phyloP scores from a whole-genome alignment of 2,329 filamentous ascomycete species.

The Alternaria triticimaculans region DNA sequence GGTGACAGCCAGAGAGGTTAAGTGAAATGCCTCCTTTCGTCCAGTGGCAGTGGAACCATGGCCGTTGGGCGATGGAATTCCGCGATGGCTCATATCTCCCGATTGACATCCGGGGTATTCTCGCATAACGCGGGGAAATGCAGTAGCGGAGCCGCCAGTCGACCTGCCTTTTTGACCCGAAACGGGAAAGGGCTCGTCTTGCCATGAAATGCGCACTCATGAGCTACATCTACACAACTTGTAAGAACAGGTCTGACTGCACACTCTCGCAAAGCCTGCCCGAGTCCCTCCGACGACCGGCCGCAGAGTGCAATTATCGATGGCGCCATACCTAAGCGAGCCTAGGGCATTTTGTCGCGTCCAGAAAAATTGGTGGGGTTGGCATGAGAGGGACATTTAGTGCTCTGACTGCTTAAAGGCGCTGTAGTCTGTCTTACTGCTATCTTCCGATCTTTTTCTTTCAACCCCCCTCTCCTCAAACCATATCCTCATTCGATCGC shows the following conservation, averaged over 20 bases:
- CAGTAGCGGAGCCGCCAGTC: slow-evolving; percentile 2
- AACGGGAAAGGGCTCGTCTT: slow-evolving; percentile 1
- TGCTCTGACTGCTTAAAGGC: slow-evolving; percentile 15
- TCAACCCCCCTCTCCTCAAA: not conserved
- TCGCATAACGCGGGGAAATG: slow-evolving; percentile 19
- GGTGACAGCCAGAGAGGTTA: not conserved
- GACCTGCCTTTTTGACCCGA: slow-evolving; percentile 2
- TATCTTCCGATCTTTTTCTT: slow-evolving; percentile 5
- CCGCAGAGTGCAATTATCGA: slow-evolving; percentile 8
- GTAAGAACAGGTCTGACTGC: not conserved
- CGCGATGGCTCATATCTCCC: not conserved
- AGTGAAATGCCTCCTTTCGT: not conserved
- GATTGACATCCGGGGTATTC: slow-evolving; percentile 16
- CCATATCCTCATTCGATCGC: slow-evolving; percentile 14
- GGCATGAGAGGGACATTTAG: slow-evolving; percentile 2
- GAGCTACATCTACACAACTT: not conserved
- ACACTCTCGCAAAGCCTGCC: not conserved
- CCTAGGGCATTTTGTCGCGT: slow-evolving; percentile 29
- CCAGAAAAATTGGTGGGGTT: slow-evolving; percentile 35
- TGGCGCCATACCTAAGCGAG: slow-evolving; percentile 24
- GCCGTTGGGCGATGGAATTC: not conserved
- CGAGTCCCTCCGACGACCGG: slow-evolving; percentile 35
- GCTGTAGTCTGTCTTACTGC: slow-evolving; percentile 2
- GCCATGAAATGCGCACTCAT: not conserved
- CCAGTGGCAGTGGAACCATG: not conserved